A percentile compares a stretch with the other conserved stretches of the same genome.
Evolutionary conservation across 1,284 basidiomycete genomes (phyloP).

Genomic region (Sanghuangporus sanghuang): DNA sequence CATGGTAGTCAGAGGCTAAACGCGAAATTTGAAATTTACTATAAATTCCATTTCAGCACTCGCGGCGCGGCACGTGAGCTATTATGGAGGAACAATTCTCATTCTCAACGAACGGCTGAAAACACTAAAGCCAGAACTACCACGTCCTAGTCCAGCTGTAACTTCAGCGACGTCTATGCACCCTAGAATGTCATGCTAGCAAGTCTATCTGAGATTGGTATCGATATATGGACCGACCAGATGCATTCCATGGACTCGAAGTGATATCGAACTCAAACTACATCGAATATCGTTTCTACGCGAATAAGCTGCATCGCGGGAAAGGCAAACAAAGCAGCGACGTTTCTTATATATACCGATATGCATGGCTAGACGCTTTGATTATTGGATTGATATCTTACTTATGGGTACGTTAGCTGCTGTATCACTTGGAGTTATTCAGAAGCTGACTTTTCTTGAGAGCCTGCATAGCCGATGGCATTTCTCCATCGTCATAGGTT

Average conservation of each 20-base stretch:
- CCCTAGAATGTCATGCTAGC: not conserved
- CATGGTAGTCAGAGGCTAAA: not conserved
- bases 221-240: not conserved
- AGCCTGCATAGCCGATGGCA: not conserved
- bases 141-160: too few relatives aligned
- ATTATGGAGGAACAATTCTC: too few relatives aligned
- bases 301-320: not conserved
- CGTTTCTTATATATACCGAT: not conserved
- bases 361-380: not conserved
- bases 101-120: too few relatives aligned
- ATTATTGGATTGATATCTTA: slow-evolving; percentile 2
- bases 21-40: not conserved
- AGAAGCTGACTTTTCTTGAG: not conserved
- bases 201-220: not conserved
- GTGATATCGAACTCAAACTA: slow-evolving; percentile 2
- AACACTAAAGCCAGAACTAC: too few relatives aligned
- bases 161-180: not conserved
- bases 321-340: not conserved
- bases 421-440: not conserved
- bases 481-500: not conserved
- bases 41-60: too few relatives aligned
- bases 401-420: not conserved
- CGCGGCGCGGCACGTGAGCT: too few relatives aligned
- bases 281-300: slow-evolving; percentile 13
- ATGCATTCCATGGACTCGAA: not conserved